These are phyloP conservation scores for Candida xiaguanensis DNA, from an alignment of 805 yeast species.

Conservation along the genomic window DNA sequence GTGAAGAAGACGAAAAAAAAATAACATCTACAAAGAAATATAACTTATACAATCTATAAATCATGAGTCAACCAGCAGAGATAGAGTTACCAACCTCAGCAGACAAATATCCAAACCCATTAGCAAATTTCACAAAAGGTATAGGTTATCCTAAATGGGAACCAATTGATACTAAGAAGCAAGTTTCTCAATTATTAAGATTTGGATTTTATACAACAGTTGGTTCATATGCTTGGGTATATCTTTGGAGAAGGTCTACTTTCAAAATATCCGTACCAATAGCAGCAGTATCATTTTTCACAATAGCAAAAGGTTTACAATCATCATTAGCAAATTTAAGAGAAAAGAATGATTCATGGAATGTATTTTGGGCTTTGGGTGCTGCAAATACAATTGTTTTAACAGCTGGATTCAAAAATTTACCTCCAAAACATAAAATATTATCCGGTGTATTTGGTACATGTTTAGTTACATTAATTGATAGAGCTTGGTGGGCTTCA, in stretches of 20 bases:
- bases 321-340: slow-evolving; percentile 49
- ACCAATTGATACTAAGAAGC: slow-evolving; percentile 54
- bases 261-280: slow-evolving; percentile 38
- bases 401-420: slow-evolving; percentile 39
- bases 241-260: slow-evolving; percentile 41
- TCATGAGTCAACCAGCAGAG: slow-evolving; percentile 18
- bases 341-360: slow-evolving; percentile 60
- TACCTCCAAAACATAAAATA: slow-evolving; percentile 40
- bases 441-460: slow-evolving; percentile 41
- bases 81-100: slow-evolving; percentile 32
- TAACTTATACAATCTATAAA: not conserved
- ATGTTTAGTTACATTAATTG: slow-evolving; percentile 31
- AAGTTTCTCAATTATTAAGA: slow-evolving; percentile 45
- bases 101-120: slow-evolving; percentile 39
- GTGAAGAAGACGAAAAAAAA: slow-evolving; percentile 1
- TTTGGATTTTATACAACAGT: slow-evolving; percentile 45
- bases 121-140: slow-evolving; percentile 35
- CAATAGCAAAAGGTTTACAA: slow-evolving; percentile 42
- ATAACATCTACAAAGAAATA: slow-evolving; percentile 3
- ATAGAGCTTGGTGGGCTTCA: slow-evolving; percentile 40
- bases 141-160: slow-evolving; percentile 45
- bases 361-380: slow-evolving; percentile 58
- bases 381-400: slow-evolving; percentile 47
- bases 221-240: slow-evolving; percentile 47
- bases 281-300: slow-evolving; percentile 45